phyloP scores from a whole-genome alignment of 768 basidiomycete genomes.

The Leccinellum luteum region DNA sequence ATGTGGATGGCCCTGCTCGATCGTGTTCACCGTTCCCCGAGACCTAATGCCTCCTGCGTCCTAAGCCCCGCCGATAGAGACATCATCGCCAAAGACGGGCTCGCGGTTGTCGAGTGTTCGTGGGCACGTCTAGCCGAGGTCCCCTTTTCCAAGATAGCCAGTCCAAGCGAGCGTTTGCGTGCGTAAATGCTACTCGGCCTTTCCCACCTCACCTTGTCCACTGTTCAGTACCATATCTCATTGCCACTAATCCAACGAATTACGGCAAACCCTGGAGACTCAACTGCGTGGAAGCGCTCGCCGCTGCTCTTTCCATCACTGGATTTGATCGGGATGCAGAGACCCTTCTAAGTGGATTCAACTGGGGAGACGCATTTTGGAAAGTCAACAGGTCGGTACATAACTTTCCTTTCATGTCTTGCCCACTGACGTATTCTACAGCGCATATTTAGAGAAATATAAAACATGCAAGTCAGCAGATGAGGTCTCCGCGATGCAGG shows the following conservation, averaged over 20 bases:
- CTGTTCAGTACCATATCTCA: constrained; percentile 81
- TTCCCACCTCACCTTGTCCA: background rate
- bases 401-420: background rate
- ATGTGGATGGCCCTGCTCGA: background rate
- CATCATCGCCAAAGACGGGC: constrained; percentile 65
- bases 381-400: constrained; percentile 68
- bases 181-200: constrained; percentile 31
- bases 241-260: constrained; percentile 96
- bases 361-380: constrained; percentile 90
- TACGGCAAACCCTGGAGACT: constrained; percentile 97
- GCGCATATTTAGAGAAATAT: constrained; percentile 67
- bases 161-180: constrained; percentile 90
- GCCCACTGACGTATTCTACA: background rate
- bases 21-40: constrained; percentile 29
- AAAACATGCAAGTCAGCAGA: constrained; percentile 61
- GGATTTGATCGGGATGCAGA: constrained; percentile 84
- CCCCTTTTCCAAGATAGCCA: constrained; percentile 90
- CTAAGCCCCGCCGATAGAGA: constrained; percentile 85
- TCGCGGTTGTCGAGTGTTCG: constrained; percentile 98
- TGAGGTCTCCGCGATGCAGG: constrained; percentile 60
- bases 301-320: constrained; percentile 93
- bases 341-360: constrained; percentile 72
- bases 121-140: constrained; percentile 97
- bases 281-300: constrained; percentile 92
- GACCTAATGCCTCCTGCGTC: constrained; percentile 78